phyloP scores from a whole-genome alignment of 805 yeast genomes.

The Teunomyces tritomae region DNA sequence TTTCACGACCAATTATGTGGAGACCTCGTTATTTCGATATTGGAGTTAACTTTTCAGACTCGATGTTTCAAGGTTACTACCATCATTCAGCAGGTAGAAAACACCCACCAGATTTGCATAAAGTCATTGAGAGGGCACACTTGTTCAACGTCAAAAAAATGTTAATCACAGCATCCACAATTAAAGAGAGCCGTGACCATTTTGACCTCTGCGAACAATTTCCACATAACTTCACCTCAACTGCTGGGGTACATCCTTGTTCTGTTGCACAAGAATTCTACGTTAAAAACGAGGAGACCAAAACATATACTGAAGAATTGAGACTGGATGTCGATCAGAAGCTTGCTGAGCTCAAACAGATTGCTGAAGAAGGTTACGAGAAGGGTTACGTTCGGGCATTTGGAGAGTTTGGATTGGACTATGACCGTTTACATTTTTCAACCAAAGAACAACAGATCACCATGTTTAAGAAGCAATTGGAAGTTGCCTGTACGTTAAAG shows the following conservation, averaged over 20 bases:
- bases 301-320: constrained; percentile 35
- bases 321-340: constrained; percentile 37
- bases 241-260: constrained; percentile 97
- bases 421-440: constrained; percentile 82
- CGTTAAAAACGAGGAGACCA: constrained; percentile 14
- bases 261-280: constrained; percentile 53
- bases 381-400: constrained; percentile 68
- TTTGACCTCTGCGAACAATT: constrained; percentile 49
- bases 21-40: constrained; percentile 45
- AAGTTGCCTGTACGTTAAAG: constrained; percentile 46
- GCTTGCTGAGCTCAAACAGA: constrained; percentile 44
- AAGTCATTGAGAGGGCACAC: constrained; percentile 66
- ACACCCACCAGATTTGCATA: constrained; percentile 65
- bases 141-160: constrained; percentile 62
- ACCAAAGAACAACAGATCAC: constrained; percentile 61
- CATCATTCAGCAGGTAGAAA: constrained; percentile 53
- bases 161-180: constrained; percentile 81
- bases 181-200: constrained; percentile 64
- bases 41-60: constrained; percentile 79
- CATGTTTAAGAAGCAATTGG: constrained; percentile 73
- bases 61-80: constrained; percentile 82
- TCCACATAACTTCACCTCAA: constrained; percentile 46
- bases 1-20: constrained; percentile 19
- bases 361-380: constrained; percentile 48
- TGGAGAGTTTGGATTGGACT: constrained; percentile 96